Evolutionary conservation across 2,329 filamentous ascomycete genomes (phyloP).

Genomic region (Sporothrix pallida): DNA sequence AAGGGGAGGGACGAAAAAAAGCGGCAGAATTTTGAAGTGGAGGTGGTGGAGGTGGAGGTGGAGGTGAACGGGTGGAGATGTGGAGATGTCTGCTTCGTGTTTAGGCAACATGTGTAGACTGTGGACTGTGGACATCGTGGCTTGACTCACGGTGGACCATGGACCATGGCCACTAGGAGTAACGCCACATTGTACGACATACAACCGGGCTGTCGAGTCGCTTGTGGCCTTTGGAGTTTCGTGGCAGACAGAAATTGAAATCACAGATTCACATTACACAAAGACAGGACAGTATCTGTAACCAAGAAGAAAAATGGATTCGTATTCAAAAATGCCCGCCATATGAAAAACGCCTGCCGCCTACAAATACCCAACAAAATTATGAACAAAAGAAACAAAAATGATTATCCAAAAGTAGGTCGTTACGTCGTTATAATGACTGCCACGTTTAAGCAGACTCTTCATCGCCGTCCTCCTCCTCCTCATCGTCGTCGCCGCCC

Average conservation of each 20-base stretch:
- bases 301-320: background rate
- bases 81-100: background rate
- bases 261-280: background rate
- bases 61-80: background rate
- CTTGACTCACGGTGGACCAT: too few relatives aligned
- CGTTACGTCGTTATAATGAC: background rate
- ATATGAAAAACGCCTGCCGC: background rate
- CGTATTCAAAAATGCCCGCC: background rate
- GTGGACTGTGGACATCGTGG: background rate
- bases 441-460: slow-evolving; percentile 29
- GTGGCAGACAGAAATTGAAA: too few relatives aligned
- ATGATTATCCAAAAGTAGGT: background rate
- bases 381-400: background rate
- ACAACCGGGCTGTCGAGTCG: background rate
- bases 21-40: background rate
- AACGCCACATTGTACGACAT: too few relatives aligned
- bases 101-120: background rate
- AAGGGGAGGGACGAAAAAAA: background rate
- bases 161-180: too few relatives aligned
- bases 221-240: background rate
- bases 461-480: slow-evolving; percentile 44
- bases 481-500: slow-evolving; percentile 46
- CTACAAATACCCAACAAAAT: background rate
- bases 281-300: background rate
- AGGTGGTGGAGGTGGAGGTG: background rate